Evolutionary conservation across 2,329 filamentous ascomycete genomes (phyloP).

Genomic region (Biscogniauxia sp.): DNA sequence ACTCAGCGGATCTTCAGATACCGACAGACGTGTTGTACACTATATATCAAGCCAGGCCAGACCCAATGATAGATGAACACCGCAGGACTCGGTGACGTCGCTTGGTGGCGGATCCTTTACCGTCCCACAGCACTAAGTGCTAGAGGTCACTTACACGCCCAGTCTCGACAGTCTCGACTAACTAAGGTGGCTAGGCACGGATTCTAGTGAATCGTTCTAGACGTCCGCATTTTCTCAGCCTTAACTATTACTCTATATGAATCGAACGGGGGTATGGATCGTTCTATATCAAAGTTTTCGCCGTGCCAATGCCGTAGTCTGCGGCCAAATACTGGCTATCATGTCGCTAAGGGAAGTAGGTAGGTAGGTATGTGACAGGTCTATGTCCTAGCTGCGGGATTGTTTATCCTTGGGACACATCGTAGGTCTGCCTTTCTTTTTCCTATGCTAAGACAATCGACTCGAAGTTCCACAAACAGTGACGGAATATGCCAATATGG

Average conservation of each 20-base stretch:
- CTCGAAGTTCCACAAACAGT: background rate
- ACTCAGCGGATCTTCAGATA: background rate
- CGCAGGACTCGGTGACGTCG: background rate
- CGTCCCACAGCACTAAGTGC: background rate
- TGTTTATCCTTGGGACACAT: background rate
- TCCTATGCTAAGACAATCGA: background rate
- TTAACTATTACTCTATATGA: background rate
- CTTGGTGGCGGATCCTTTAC: background rate
- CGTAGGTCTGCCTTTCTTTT: background rate
- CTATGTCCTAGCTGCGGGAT: background rate
- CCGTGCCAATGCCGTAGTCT: background rate
- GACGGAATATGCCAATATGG: too few relatives aligned
- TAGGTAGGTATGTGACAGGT: background rate
- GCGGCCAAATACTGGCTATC: background rate
- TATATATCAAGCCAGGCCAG: background rate
- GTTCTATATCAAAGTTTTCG: background rate
- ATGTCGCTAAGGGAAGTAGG: background rate
- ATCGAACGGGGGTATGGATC: background rate
- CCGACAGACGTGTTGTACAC: background rate
- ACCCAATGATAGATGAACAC: background rate
- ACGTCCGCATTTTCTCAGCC: background rate
- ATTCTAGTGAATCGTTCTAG: background rate
- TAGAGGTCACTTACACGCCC: background rate
- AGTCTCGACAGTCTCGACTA: too few relatives aligned
- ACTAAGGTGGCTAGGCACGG: background rate